These are phyloP conservation scores for Fusarium sp. DNA, from an alignment of 2,329 filamentous ascomycete genomes.

Conservation along the genomic window DNA sequence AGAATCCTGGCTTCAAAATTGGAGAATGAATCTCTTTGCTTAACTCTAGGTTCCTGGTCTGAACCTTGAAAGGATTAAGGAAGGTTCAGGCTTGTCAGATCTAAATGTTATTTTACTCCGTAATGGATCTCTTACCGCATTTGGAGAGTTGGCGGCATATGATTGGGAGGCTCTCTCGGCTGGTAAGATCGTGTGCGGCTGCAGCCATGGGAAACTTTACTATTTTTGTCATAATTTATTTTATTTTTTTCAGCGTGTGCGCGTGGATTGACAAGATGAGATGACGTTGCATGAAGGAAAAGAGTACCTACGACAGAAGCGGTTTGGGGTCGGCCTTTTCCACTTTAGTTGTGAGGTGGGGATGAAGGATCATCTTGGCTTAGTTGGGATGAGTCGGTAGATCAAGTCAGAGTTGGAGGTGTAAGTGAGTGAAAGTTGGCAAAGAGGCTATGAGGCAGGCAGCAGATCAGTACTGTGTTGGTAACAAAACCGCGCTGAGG, in stretches of 20 bases:
- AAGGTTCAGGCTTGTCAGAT: conserved; percentile 7
- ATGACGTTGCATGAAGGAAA: conserved; percentile 21
- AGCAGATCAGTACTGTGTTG: neutral
- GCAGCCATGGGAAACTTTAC: conserved; percentile 11
- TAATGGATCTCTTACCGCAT: conserved; percentile 26
- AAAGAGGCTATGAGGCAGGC: neutral
- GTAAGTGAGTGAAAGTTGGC: neutral
- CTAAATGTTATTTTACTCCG: neutral
- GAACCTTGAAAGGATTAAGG: conserved; percentile 17
- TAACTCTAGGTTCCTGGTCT: neutral
- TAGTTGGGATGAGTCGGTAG: neutral
- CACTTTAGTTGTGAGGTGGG: conserved; percentile 35
- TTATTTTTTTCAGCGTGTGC: conserved; percentile 5
- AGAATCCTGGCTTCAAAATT: conserved; percentile 11
- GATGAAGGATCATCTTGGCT: conserved; percentile 13
- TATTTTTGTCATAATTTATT: conserved; percentile 50
- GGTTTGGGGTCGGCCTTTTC: conserved; percentile 33
- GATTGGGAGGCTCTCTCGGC: conserved; percentile 24
- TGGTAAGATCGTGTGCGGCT: neutral
- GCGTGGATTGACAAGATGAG: neutral
- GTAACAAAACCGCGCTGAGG: neutral
- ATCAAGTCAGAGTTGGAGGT: neutral
- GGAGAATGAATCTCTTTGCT: neutral
- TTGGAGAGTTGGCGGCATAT: conserved; percentile 21
- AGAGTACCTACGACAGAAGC: conserved; percentile 20